Conservation (phyloP, 371 early-diverging fungal genomes). For the Modicella reniformis region DNA sequence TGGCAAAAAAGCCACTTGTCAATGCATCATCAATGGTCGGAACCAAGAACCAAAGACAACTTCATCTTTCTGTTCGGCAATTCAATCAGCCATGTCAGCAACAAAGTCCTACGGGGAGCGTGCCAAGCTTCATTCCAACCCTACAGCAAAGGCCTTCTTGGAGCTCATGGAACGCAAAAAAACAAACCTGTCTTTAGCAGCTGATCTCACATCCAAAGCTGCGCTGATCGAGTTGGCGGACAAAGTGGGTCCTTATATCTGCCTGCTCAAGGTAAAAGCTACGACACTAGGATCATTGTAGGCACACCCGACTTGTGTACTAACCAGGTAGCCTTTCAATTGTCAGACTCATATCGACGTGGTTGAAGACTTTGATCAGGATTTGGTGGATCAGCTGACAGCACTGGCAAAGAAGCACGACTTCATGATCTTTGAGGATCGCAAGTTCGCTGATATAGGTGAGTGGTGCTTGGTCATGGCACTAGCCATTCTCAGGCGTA, state of each 20-base stretch:
- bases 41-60: background rate
- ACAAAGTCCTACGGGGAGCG: conserved; percentile 53
- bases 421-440: conserved; percentile 96
- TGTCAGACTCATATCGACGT: conserved; percentile 93
- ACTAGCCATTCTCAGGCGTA: background rate
- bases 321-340: background rate
- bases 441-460: conserved; percentile 96
- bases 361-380: conserved; percentile 89
- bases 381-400: conserved; percentile 77
- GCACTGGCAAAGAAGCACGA: conserved; percentile 85
- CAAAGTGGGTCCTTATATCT: conserved; percentile 90
- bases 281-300: background rate
- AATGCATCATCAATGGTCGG: no score
- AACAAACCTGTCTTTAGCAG: conserved; percentile 90
- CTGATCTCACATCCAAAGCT: conserved; percentile 87
- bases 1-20: no score
- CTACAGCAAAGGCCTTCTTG: conserved; percentile 78
- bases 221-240: conserved; percentile 90
- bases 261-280: conserved; percentile 83
- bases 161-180: conserved; percentile 89
- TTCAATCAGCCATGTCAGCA: conserved; percentile 34
- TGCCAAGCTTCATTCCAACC: conserved; percentile 53
- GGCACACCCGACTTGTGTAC: background rate
- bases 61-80: background rate
- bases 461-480: conserved; percentile 15